phyloP scores from a whole-genome alignment of 768 basidiomycete species.

The Russula compacta region DNA sequence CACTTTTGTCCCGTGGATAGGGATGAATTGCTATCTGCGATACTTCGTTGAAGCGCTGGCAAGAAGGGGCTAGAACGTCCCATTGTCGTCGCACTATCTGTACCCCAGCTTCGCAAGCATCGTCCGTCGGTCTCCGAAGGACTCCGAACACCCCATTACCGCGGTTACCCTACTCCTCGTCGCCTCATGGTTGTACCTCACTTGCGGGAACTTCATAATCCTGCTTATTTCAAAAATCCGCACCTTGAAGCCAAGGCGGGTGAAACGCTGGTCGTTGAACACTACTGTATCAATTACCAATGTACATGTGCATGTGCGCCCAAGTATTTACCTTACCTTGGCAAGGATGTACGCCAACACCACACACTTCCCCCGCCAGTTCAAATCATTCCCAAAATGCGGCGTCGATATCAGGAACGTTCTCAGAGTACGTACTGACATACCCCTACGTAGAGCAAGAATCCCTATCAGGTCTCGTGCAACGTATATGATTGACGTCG shows the following conservation, averaged over 20 bases:
- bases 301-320: not conserved
- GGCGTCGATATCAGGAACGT: not conserved
- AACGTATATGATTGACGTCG: slow-evolving; percentile 7
- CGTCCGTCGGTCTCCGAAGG: slow-evolving; percentile 8
- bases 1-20: not conserved
- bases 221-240: not conserved
- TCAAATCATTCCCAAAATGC: not conserved
- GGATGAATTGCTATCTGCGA: slow-evolving; percentile 1
- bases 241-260: not conserved
- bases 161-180: not conserved
- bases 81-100: slow-evolving; percentile 13
- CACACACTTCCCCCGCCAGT: not conserved
- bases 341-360: not conserved
- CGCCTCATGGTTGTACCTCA: not conserved
- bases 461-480: not conserved
- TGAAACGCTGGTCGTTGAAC: not conserved
- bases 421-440: not conserved
- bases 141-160: slow-evolving; percentile 10
- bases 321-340: not conserved
- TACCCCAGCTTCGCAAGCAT: not conserved
- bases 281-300: not conserved
- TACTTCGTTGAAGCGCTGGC: slow-evolving; percentile 14
- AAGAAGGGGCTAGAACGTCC: slow-evolving; percentile 10
- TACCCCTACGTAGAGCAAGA: slow-evolving; percentile 1
- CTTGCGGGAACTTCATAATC: not conserved